Base-by-base conservation (phyloP, 257 asterid genomes). In the Leonotis leonurus region DNA sequence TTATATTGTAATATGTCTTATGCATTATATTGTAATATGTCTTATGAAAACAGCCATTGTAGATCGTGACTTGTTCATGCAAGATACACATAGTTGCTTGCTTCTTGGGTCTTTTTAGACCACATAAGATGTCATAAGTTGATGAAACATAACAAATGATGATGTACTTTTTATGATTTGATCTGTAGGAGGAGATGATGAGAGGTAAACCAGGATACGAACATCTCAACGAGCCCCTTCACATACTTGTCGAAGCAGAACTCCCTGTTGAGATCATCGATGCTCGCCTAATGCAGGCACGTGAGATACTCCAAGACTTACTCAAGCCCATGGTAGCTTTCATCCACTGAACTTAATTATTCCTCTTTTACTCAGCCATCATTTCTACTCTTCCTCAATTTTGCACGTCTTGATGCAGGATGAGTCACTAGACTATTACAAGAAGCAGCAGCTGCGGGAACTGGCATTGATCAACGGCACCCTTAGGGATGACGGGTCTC, bases 141-240 rank as follows among this genome's bases (percentile, higher is more conserved):
- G 33, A 27, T 27, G 33, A 27, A 2, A 2, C 33, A 3, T 27
- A n/a, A 21, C 45, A 57, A 49, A 41, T 33, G 39, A 9, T 59
- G 67, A 48, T 30, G 45, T 36, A 46, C 24, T 55, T 24, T n/a
- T 21, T 46, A 29, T 32, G 36, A n/a, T 64, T 37, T 65, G 64
- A 69, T 80, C 65, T 81, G 64, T 67, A 93, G 99, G 99, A 93
- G 83, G 99, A 93, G 77, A 77, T 90, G 88, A 85, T 93, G 99
- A 85, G 99, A 65, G 99, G 99, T 46, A 93, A 89, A 73, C 94
- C 97, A 2, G 99, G 99, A 66, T 93, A 82, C 37, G 99, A 93
- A 69, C 99, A 93, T 76, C 83, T 93, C 68, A 89, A 89, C 43
- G 99, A 93, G 70, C 96, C 97, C 51, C 96, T 93, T 50, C 99